Percentiles rank a stretch among this genome's conserved stretches.
These are phyloP conservation scores for Flagelloscypha sp. DNA, from an alignment of 768 basidiomycete species.

Conservation along the genomic window DNA sequence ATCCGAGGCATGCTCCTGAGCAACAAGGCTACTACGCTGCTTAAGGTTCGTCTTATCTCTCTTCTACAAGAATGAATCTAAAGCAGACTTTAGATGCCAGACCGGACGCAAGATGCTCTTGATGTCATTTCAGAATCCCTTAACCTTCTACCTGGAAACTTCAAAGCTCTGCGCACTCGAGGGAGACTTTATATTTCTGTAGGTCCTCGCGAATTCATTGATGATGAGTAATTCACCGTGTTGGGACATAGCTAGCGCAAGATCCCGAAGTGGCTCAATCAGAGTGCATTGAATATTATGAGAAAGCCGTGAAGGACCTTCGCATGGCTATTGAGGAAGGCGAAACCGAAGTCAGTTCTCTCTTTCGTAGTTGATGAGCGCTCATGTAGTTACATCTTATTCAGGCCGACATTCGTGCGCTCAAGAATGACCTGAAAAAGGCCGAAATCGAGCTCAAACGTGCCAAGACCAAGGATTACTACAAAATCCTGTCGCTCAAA, in stretches of 20 bases:
- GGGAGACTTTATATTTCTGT: constrained; percentile 70
- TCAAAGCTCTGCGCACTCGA: constrained; percentile 82
- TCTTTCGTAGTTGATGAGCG: too few relatives aligned
- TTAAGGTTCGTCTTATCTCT: constrained; percentile 45
- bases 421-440: constrained; percentile 65
- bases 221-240: too few relatives aligned
- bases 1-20: constrained; percentile 74
- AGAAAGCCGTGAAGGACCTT: constrained; percentile 67
- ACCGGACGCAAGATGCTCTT: constrained; percentile 68
- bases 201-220: too few relatives aligned
- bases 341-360: constrained; percentile 46
- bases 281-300: constrained; percentile 71
- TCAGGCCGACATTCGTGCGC: constrained; percentile 52
- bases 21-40: constrained; percentile 75
- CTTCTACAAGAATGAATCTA: too few relatives aligned
- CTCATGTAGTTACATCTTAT: too few relatives aligned
- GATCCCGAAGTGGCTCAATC: too few relatives aligned
- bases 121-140: constrained; percentile 65
- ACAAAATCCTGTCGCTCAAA: constrained; percentile 63
- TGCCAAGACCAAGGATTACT: constrained; percentile 88
- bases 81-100: too few relatives aligned
- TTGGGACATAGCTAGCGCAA: too few relatives aligned
- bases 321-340: constrained; percentile 72
- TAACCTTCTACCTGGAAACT: constrained; percentile 50
- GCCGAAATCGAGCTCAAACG: constrained; percentile 77